Evolutionary conservation across 2,329 filamentous ascomycete genomes (phyloP).

Genomic region (Cylindrodendrum hubeiense): DNA sequence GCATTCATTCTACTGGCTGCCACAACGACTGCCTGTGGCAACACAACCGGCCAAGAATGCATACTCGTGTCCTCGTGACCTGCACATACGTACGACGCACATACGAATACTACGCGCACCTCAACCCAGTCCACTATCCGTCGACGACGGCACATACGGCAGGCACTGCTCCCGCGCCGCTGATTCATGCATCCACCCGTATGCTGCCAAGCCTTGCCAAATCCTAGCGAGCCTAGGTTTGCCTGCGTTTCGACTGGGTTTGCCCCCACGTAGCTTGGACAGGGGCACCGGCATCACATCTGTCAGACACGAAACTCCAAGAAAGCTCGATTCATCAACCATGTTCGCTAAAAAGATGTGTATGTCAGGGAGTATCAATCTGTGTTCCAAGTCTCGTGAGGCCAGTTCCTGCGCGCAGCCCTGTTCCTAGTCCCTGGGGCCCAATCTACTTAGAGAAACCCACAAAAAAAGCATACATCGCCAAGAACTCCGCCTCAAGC

Average conservation of each 20-base stretch:
- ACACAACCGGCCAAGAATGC: no score
- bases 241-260: conserved; percentile 3
- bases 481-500: conserved; percentile 16
- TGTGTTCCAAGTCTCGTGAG: conserved; percentile 7
- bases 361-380: neutral
- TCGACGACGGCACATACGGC: neutral
- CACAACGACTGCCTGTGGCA: neutral
- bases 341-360: conserved; percentile 8
- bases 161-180: neutral
- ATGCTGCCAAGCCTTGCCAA: conserved; percentile 11
- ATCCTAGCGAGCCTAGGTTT: conserved; percentile 3
- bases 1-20: no score
- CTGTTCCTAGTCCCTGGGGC: conserved; percentile 9
- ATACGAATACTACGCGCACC: neutral
- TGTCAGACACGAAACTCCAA: conserved; percentile 8
- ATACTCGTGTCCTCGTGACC: neutral
- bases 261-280: conserved; percentile 15
- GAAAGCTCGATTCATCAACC: conserved; percentile 12
- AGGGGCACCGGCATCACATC: conserved; percentile 17
- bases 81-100: neutral
- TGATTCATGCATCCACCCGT: neutral
- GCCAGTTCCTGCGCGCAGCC: conserved; percentile 4
- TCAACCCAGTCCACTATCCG: neutral
- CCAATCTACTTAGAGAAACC: conserved; percentile 10
- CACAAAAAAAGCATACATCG: conserved; percentile 16